Percentiles rank a stretch among this genome's conserved stretches.
Evolutionary conservation across 495 filamentous ascomycete genomes (phyloP).

Genomic region (Penicillium parvum): DNA sequence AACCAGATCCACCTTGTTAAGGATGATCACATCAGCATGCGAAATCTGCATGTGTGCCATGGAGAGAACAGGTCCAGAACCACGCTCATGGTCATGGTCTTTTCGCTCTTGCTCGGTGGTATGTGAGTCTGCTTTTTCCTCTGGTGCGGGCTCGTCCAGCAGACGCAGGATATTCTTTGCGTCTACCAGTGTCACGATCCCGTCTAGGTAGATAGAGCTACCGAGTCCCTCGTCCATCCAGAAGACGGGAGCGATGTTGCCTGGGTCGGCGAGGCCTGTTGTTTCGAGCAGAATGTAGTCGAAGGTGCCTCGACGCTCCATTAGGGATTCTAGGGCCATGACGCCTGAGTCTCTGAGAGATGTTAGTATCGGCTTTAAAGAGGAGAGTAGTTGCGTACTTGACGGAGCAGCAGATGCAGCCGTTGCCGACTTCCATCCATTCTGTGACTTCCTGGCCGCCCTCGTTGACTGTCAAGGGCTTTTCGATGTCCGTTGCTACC

Average conservation of each 20-base stretch:
- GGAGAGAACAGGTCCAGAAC: conserved; percentile 63
- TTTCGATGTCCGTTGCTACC: conserved; percentile 86
- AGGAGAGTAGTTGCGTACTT: conserved; percentile 53
- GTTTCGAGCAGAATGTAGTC: conserved; percentile 99
- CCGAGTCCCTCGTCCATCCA: conserved; percentile 96
- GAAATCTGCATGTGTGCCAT: conserved; percentile 95
- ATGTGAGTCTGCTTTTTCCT: conserved; percentile 42
- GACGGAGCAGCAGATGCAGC: conserved; percentile 97
- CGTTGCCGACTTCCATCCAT: conserved; percentile 94
- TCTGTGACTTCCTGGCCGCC: conserved; percentile 83
- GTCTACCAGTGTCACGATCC: conserved; percentile 93
- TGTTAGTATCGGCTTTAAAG: neutral
- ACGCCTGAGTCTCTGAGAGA: conserved; percentile 75
- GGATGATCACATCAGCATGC: conserved; percentile 90
- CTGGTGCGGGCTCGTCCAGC: conserved; percentile 67
- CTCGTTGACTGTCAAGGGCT: conserved; percentile 82
- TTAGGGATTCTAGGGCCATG: conserved; percentile 90
- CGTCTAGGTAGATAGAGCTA: conserved; percentile 91
- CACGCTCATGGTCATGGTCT: conserved; percentile 47
- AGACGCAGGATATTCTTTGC: conserved; percentile 83
- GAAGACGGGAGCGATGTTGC: conserved; percentile 92
- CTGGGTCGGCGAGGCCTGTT: conserved; percentile 90
- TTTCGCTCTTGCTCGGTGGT: no score
- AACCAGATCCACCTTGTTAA: conserved; percentile 96
- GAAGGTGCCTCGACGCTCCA: conserved; percentile 88